Percentiles rank a stretch among this genome's conserved stretches.
phyloP scores from a whole-genome alignment of 75 land plant species.

The Selaginella moellendorffii region DNA sequence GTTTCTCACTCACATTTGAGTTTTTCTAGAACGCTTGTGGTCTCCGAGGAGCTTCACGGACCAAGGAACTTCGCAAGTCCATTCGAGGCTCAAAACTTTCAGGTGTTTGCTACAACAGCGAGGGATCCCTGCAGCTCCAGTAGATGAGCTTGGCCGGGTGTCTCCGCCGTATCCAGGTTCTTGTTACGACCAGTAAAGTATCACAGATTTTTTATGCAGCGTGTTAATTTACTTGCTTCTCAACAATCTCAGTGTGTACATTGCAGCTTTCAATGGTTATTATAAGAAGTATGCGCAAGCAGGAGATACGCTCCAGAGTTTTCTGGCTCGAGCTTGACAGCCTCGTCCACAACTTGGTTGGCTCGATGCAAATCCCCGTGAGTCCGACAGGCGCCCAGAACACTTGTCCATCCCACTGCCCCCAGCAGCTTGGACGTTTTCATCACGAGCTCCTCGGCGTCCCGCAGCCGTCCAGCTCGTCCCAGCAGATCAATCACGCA shows the following conservation, averaged over 20 bases:
- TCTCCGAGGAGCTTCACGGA: background rate
- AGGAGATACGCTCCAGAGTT: conserved; percentile 23
- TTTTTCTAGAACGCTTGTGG: conserved; percentile 6
- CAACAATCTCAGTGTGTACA: too few relatives aligned
- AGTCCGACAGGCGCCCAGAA: conserved; percentile 43
- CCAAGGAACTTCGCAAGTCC: background rate
- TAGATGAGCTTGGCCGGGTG: background rate
- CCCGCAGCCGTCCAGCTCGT: conserved; percentile 38
- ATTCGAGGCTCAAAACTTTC: background rate
- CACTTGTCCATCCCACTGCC: conserved; percentile 53
- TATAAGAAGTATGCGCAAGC: too few relatives aligned
- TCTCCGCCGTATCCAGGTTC: background rate
- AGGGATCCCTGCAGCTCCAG: background rate
- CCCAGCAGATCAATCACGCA: conserved; percentile 63
- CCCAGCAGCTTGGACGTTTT: conserved; percentile 31
- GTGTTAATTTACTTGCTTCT: too few relatives aligned
- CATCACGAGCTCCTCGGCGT: conserved; percentile 31
- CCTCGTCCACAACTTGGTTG: conserved; percentile 20
- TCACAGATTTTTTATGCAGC: too few relatives aligned
- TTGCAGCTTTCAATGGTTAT: too few relatives aligned
- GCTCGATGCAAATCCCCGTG: conserved; percentile 33
- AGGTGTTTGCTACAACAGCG: background rate
- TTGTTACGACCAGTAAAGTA: background rate
- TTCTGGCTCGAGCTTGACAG: conserved; percentile 32
- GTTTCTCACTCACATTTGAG: background rate